Base-by-base conservation (phyloP, 352 stramenopile genomes). In the Pythium vanterpoolii region DNA sequence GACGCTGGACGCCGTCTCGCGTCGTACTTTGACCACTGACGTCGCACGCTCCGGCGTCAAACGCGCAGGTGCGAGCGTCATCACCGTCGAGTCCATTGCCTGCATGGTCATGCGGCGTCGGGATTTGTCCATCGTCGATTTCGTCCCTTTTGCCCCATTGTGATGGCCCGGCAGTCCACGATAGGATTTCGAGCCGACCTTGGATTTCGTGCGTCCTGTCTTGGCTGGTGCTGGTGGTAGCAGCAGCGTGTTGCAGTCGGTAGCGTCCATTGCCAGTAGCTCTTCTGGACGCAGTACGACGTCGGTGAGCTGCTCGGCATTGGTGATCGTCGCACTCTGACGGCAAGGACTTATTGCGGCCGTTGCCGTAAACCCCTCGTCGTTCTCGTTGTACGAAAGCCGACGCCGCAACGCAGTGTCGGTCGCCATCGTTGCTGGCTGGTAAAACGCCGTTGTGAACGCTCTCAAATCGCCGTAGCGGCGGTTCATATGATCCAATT, bases 401-500 rank as follows among this genome's bases (percentile, higher is more conserved):
- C 56, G 43, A 9, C 49, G n/a, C 10, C 38, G 38, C 10, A 13
- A 24, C 23, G 23, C 31, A 6, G 36, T 18, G 24, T 23, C 30
- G 2, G 26, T 9, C 5, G 34, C 8, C 30, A 33, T 31, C 1
- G 23, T 14, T 10, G 40, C 13, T 3, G 60, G 34, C 59, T 67
- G 50, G 60, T 64, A 72, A 44, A 74, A 72, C 33, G 64, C 56
- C 24, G 61, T 69, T n/a, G 62, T 60, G 40, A 76, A 69, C 18
- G 60, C 59, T 39, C 48, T 45, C 5, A 68, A 56, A 47, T 75
- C 71, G 28, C 75, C 73, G 42, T 86, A 89, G 6, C 75, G 69
- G n/a, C 73, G 76, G n/a, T 51, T 68, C 75, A 89, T 83, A 52
- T 54, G 50, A 16, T 87, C 79, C 14, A 87, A 57, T 51, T 87